Base-by-base conservation (phyloP, 2,329 filamentous ascomycete species). In the Pyricularia grisea region DNA sequence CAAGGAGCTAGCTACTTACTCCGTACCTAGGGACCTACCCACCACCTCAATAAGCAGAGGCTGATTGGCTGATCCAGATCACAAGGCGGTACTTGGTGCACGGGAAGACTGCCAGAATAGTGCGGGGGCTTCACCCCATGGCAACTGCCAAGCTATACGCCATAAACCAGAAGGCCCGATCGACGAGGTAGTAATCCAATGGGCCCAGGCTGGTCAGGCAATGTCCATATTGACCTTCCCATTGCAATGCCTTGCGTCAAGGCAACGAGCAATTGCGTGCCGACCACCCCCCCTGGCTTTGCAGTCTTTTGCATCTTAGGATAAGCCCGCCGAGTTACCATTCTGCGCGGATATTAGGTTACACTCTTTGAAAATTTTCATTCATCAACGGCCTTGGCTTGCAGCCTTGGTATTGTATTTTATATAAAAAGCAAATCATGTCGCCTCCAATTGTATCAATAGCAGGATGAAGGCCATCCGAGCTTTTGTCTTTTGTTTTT, bases 211-310 rank as follows among this genome's bases (percentile, higher is more conserved):
- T n/a, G n/a, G n/a, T 14, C n/a, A 11, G 27, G 3, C 66, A 10
- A 42, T n/a, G 1, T 20, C 31, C 25, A 6, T 20, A 67, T 33
- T 23, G 30, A 68, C 67, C 67, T 68, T 65, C 67, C 67, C 67
- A 27, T 28, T 65, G n/a, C 33, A 65, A 68, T 14, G 11, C 9
- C 42, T 65, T 68, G 67, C 67, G 67, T 65, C 60, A 68, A 65
- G 60, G 3, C 58, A n/a, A 20, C n/a, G 58, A 6, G 20, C 60
- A 27, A 65, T 68, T 61, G 58, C 60, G 67, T 68, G 67, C 67
- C 50, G n/a, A 30, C 50, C 3, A 10, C 64, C 17, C 64, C 25
- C 30, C 9, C 12, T 23, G 14, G 20, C 50, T 42, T 66, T 66
- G 11, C 33, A 10, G 6, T 50, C 36, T 42, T 36, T 25, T 66